Conservation (phyloP, 768 basidiomycete genomes). For the Sporobolomyces roseus region DNA sequence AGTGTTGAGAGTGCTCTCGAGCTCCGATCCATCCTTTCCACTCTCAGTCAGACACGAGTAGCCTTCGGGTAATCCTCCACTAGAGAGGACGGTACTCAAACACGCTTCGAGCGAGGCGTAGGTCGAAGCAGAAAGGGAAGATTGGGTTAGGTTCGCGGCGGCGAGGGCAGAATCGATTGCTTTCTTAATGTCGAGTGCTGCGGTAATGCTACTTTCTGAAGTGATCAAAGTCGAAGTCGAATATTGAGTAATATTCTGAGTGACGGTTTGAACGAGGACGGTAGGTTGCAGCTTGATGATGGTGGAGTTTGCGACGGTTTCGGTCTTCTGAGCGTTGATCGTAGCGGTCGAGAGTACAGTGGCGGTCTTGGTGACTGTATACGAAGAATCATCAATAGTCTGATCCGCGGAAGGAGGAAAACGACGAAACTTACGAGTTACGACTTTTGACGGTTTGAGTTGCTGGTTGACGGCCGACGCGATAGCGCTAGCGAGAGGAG, state of each 20-base stretch:
- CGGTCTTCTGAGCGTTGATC: slow-evolving; percentile 51
- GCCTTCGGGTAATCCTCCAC: slow-evolving; percentile 40
- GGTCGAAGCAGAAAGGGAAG: slow-evolving; percentile 26
- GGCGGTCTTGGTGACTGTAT: slow-evolving; percentile 42
- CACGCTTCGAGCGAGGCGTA: slow-evolving; percentile 35
- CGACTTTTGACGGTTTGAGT: slow-evolving; percentile 9
- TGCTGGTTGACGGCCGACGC: slow-evolving; percentile 19
- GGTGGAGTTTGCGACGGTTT: slow-evolving; percentile 14
- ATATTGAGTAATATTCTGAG: slow-evolving; percentile 16
- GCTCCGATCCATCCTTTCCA: slow-evolving; percentile 31
- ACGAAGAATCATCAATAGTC: neutral
- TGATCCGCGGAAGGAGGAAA: neutral
- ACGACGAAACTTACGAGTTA: slow-evolving; percentile 16
- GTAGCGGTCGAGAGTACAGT: slow-evolving; percentile 33
- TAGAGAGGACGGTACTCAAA: slow-evolving; percentile 30
- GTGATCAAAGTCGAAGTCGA: slow-evolving; percentile 33
- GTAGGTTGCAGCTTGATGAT: slow-evolving; percentile 23
- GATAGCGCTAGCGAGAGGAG: neutral
- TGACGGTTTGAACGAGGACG: slow-evolving; percentile 17
- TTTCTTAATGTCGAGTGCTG: slow-evolving; percentile 35
- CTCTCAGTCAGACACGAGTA: slow-evolving; percentile 39
- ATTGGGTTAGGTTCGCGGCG: slow-evolving; percentile 38
- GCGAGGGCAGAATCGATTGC: slow-evolving; percentile 41
- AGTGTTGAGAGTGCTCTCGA: slow-evolving; percentile 37
- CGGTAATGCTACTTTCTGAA: slow-evolving; percentile 9